These are phyloP conservation scores for Glycyrrhiza uralensis DNA, from an alignment of 306 rosid genomes.

Conservation along the genomic window DNA sequence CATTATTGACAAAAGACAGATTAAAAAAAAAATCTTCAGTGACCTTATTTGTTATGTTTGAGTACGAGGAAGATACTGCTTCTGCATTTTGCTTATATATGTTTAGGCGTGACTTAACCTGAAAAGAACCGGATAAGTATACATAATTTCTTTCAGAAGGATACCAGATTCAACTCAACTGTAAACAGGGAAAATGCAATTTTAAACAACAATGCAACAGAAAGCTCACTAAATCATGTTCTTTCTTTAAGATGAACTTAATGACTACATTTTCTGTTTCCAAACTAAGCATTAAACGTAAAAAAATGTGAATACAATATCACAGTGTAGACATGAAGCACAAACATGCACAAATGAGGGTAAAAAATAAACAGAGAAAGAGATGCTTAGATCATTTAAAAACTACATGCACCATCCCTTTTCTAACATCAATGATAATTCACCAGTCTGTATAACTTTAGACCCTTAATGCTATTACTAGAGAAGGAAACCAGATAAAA, in stretches of 20 bases:
- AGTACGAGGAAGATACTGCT: constrained; percentile 65
- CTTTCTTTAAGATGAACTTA: constrained; percentile 3
- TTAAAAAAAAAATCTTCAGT: constrained; percentile 3
- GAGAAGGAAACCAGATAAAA: not conserved
- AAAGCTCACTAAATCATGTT: not conserved
- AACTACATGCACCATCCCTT: not conserved
- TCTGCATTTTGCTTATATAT: constrained; percentile 79
- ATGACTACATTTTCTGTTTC: constrained; percentile 17
- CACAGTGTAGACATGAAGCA: not conserved
- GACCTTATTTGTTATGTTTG: constrained; percentile 66
- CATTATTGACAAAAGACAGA: constrained; percentile 1
- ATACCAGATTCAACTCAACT: not conserved
- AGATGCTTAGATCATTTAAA: not conserved
- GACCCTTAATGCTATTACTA: not conserved
- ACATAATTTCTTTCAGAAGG: constrained; percentile 1
- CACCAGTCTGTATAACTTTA: not conserved
- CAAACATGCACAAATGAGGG: not conserved
- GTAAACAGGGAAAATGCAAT: not conserved
- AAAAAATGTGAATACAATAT: not conserved
- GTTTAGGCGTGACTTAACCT: constrained; percentile 81
- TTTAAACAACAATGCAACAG: not conserved
- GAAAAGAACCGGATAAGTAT: constrained; percentile 15
- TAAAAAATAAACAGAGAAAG: not conserved
- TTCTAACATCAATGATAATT: constrained; percentile 1
- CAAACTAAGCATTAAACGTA: not conserved